Evolutionary conservation across 2,329 filamentous ascomycete genomes (phyloP).

Genomic region (Aspergillus chevalieri): DNA sequence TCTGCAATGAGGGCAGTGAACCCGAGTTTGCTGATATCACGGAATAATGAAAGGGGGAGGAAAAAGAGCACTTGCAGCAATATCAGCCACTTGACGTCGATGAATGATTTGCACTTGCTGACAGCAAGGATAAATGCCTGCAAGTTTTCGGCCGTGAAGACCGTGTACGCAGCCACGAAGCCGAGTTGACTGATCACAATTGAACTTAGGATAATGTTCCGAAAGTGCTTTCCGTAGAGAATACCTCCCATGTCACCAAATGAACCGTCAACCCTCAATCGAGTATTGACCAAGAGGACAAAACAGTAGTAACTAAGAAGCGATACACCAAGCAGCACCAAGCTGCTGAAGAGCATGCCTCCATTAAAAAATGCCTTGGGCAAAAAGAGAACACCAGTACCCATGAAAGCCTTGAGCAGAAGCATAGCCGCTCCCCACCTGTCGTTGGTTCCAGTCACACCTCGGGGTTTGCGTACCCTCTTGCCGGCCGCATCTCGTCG

Average conservation of each 20-base stretch:
- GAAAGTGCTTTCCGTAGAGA: conserved; percentile 86
- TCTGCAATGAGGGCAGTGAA: conserved; percentile 92
- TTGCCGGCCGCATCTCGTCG: conserved; percentile 61
- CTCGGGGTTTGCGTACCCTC: conserved; percentile 64
- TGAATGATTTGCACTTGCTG: conserved; percentile 74
- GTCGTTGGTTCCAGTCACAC: conserved; percentile 68
- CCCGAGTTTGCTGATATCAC: conserved; percentile 95
- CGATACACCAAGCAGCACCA: conserved; percentile 81
- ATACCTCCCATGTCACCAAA: conserved; percentile 95
- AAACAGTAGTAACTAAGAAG: conserved; percentile 94
- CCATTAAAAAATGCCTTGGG: conserved; percentile 92
- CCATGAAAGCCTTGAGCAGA: conserved; percentile 94
- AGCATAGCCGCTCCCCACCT: conserved; percentile 75
- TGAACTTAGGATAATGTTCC: conserved; percentile 76
- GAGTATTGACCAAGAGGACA: conserved; percentile 81
- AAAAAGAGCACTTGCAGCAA: conserved; percentile 94
- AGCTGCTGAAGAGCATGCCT: conserved; percentile 92
- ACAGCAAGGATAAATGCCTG: conserved; percentile 93
- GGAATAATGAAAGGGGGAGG: conserved; percentile 83
- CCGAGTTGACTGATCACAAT: conserved; percentile 95
- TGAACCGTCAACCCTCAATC: conserved; percentile 80
- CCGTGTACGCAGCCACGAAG: conserved; percentile 91
- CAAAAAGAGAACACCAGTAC: conserved; percentile 89
- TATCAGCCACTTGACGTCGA: conserved; percentile 85
- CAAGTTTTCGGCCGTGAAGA: conserved; percentile 92